Evolutionary conservation across 768 basidiomycete genomes (phyloP), one percentile per base, ranked within the genome.

Genomic region (Epithele typhae): DNA sequence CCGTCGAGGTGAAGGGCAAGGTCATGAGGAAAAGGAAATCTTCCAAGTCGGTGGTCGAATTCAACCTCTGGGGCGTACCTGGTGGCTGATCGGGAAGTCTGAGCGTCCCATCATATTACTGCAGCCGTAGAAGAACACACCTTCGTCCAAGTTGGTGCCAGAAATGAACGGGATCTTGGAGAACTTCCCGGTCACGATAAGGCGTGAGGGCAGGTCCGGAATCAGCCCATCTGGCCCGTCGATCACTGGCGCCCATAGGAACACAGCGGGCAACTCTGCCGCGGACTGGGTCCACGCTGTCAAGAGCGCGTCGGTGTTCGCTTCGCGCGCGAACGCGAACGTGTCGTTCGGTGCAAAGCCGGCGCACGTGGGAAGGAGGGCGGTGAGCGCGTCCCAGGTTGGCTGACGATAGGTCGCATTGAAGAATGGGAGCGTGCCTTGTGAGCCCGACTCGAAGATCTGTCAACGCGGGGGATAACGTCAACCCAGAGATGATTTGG

Each of bases 111-210:
- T n/a, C n/a, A n/a, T n/a, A 23, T 23, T 18, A 12, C 12, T 27
- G 27, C 27, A 14, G 14, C 8, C 27, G 27, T 7, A 30, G 27
- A 30, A 7, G 27, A 30, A 14, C 27, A 7, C 7, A 74, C 76
- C 74, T 65, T 76, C 75, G 53, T 77, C 74, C 4, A 70, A 57
- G 49, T 62, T 66, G 5, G 69, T 69, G 12, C 75, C 74, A 37
- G 70, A 58, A 22, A 77, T 75, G 50, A 74, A 72, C 0, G 75
- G 74, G 3, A 77, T 46, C 15, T 57, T 55, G 2, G 68, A 62
- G 46, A 72, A 73, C 1, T 60, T 59, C 0, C 70, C 52, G 40
- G 54, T 3, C 40, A 64, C 51, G 18, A 61, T 36, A 7, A 72
- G 59, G 24, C 45, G 58, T 3, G 73, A 73, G 5, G 70, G 67